These are phyloP conservation scores for Brasilioporus rufonigricans DNA, from an alignment of 768 basidiomycete genomes.

Conservation along the genomic window DNA sequence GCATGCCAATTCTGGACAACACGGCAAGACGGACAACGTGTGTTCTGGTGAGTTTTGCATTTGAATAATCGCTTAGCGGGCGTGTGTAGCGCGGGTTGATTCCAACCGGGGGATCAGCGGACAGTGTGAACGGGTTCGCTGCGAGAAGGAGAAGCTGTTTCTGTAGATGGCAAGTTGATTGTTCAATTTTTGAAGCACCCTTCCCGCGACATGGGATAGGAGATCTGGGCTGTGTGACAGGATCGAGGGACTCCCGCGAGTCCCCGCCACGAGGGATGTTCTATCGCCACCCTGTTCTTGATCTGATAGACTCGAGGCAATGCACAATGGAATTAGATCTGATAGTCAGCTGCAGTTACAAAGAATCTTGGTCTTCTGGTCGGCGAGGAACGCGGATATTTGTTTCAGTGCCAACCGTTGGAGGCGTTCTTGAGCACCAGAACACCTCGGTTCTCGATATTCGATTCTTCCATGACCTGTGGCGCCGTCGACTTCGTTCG, in stretches of 20 bases:
- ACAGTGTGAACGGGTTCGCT: background rate
- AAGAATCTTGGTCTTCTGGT: background rate
- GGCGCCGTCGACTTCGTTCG: slow-evolving; percentile 15
- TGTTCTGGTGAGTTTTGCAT: slow-evolving; percentile 6
- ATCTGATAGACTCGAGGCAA: background rate
- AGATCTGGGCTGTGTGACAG: background rate
- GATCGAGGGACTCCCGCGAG: slow-evolving; percentile 1
- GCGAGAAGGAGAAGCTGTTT: too few species aligned
- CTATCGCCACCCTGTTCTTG: background rate
- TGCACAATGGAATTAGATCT: slow-evolving; percentile 5
- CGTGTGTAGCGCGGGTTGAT: slow-evolving; percentile 1
- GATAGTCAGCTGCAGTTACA: background rate
- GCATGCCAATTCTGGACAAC: background rate
- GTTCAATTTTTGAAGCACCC: too few species aligned
- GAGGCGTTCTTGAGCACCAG: background rate
- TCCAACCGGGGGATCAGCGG: slow-evolving; percentile 4
- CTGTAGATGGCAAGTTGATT: too few species aligned
- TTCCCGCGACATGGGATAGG: too few species aligned
- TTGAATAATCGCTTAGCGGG: slow-evolving; percentile 7
- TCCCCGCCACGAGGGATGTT: background rate
- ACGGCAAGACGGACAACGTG: slow-evolving; percentile 14
- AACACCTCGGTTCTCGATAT: background rate
- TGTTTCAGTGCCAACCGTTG: background rate
- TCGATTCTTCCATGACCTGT: background rate
- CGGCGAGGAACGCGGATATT: slow-evolving; percentile 19